Percentiles rank a stretch among this genome's conserved stretches.
Evolutionary conservation across 257 asterid genomes (phyloP).

Genomic region (Penstemon eatonii): DNA sequence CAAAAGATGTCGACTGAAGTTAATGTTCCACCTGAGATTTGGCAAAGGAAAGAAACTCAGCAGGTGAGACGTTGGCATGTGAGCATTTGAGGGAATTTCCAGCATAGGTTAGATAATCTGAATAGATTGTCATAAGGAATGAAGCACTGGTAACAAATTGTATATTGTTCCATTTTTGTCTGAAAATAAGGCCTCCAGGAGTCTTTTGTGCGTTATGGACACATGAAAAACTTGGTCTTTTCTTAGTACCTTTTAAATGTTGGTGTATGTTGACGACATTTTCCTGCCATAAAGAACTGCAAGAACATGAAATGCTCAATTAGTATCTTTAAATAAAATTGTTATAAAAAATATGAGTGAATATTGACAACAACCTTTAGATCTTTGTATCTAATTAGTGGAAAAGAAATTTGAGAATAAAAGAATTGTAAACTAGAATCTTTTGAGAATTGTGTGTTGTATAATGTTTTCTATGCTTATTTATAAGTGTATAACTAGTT

Average conservation of each 20-base stretch:
- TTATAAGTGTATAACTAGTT: too few species aligned
- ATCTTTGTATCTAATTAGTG: too few species aligned
- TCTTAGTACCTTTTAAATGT: slow-evolving; percentile 65
- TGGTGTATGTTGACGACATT: slow-evolving; percentile 51
- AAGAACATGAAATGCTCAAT: not conserved
- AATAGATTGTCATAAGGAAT: slow-evolving; percentile 77
- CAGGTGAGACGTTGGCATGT: slow-evolving; percentile 55
- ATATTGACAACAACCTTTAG: too few species aligned
- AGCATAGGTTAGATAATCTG: slow-evolving; percentile 82
- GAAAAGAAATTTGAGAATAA: too few species aligned
- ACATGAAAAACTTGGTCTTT: slow-evolving; percentile 90
- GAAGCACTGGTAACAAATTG: slow-evolving; percentile 95
- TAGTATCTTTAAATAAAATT: not conserved
- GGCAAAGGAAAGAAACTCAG: slow-evolving; percentile 75
- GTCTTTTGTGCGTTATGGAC: slow-evolving; percentile 85
- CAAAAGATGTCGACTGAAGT: not conserved
- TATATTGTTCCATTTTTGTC: slow-evolving; percentile 97
- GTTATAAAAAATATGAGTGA: too few species aligned
- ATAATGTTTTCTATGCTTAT: too few species aligned
- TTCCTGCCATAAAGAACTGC: slow-evolving; percentile 89
- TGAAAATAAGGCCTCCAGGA: slow-evolving; percentile 86
- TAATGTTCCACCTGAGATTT: slow-evolving; percentile 69
- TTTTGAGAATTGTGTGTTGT: too few species aligned
- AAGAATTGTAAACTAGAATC: too few species aligned
- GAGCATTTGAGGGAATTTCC: slow-evolving; percentile 72